phyloP scores from a whole-genome alignment of 2,329 filamentous ascomycete species.

The Bipolaris bicolor region DNA sequence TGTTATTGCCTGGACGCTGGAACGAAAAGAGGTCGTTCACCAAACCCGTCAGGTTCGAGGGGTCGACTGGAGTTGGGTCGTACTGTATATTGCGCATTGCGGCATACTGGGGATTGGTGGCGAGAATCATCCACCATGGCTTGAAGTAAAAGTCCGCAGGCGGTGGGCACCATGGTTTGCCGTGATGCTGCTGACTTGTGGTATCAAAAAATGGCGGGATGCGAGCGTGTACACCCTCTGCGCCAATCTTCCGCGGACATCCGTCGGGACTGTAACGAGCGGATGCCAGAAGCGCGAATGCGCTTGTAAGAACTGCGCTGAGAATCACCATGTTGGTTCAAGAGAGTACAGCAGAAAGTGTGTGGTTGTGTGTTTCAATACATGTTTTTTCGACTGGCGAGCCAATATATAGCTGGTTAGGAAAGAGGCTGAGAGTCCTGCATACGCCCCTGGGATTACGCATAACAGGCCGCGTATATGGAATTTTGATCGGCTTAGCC shows the following conservation, averaged over 20 bases:
- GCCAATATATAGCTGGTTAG: neutral
- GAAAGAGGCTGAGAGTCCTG: neutral
- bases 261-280: neutral
- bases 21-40: constrained; percentile 29
- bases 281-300: neutral
- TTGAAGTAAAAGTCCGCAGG: constrained; percentile 23
- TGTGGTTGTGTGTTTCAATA: neutral
- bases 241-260: constrained; percentile 8
- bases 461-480: neutral
- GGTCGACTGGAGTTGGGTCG: constrained; percentile 22
- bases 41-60: constrained; percentile 5
- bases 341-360: neutral
- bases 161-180: constrained; percentile 13
- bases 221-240: constrained; percentile 11
- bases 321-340: neutral
- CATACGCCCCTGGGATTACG: neutral
- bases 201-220: constrained; percentile 10
- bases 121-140: constrained; percentile 26
- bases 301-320: neutral
- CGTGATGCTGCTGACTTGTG: neutral
- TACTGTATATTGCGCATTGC: constrained; percentile 25
- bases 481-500: neutral
- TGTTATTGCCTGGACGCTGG: constrained; percentile 22
- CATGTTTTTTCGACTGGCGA: neutral
- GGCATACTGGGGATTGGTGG: constrained; percentile 18